Base-by-base conservation (phyloP, 75 land plant species). In the Azolla pinnata region DNA sequence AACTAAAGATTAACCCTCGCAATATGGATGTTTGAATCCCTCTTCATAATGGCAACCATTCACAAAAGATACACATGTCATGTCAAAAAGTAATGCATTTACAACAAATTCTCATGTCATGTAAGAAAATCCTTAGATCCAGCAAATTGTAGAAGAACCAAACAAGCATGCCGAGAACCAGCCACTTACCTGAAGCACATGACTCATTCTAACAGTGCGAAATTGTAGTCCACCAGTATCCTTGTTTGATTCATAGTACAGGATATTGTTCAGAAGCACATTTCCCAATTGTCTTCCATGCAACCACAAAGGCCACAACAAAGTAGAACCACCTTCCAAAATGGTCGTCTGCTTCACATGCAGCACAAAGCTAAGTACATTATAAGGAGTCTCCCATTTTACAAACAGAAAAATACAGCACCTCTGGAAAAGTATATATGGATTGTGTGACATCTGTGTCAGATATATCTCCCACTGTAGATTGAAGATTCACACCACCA, bases 221-320 rank as follows among this genome's bases (percentile, higher is more conserved):
- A 81, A 86, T 42, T 46, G 63, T 56, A 86, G 85, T 59, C 78
- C 67, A 56, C 56, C 68, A 44, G 84, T 70, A 47, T 32, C 31
- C 33, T 54, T 70, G 49, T 63, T 82, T 47, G 82, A 57, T 67
- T 95, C 97, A 66, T 89, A 95, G 56, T 86, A 95, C 33, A 95
- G 63, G 8, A 80, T 69, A 27, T 81, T 56, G 56, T 63, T 74
- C 35, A 95, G 56, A 1, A 83, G 69, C 25, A 78, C 48, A 0
- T 45, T 73, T 64, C 99, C 96, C 63, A 79, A 42, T n/a, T 75
- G 59, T 31, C 85, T 78, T 42, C 83, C 77, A 60, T 83, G 83
- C 38, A 90, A 53, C 97, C 97, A 95, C 56, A 95, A 79, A 40
- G 99, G 97, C 97, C 96, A 95, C 31, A 59, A 38, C 32, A 95